phyloP scores from a whole-genome alignment of 2,329 filamentous ascomycete species.

The Uncinocarpus reesii region DNA sequence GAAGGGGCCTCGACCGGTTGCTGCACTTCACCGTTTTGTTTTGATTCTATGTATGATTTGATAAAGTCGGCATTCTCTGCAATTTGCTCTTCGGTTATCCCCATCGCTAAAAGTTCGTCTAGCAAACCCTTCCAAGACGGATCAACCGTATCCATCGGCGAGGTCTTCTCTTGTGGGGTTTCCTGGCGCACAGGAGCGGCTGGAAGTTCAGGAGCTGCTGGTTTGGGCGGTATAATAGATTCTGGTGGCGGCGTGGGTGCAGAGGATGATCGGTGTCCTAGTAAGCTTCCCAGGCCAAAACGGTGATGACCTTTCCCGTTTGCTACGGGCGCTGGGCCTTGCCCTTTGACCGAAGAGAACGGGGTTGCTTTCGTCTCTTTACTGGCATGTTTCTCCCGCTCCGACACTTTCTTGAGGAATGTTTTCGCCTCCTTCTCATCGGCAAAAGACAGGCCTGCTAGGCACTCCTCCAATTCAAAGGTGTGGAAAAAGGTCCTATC shows the following conservation, averaged over 20 bases:
- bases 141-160: conserved; percentile 48
- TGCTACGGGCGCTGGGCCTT: conserved; percentile 35
- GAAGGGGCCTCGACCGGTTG: conserved; percentile 32
- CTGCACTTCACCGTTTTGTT: conserved; percentile 42
- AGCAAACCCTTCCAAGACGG: conserved; percentile 52
- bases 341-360: conserved; percentile 48
- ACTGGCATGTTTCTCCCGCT: conserved; percentile 88
- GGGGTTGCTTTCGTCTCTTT: conserved; percentile 72
- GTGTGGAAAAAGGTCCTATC: conserved; percentile 96
- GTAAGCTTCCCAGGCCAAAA: conserved; percentile 42
- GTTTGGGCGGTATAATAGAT: conserved; percentile 41
- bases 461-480: conserved; percentile 87
- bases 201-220: conserved; percentile 20
- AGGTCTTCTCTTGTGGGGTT: conserved; percentile 25
- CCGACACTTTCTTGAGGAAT: conserved; percentile 95
- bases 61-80: conserved; percentile 59
- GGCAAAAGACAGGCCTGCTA: conserved; percentile 81
- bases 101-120: conserved; percentile 53
- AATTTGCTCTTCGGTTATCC: conserved; percentile 59
- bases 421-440: conserved; percentile 97
- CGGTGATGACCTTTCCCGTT: conserved; percentile 42
- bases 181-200: conserved; percentile 25
- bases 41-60: conserved; percentile 55
- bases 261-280: conserved; percentile 43
- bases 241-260: conserved; percentile 31